phyloP scores from a whole-genome alignment of 192 early-diverging fungal species.

The Entrophospora sp. region DNA sequence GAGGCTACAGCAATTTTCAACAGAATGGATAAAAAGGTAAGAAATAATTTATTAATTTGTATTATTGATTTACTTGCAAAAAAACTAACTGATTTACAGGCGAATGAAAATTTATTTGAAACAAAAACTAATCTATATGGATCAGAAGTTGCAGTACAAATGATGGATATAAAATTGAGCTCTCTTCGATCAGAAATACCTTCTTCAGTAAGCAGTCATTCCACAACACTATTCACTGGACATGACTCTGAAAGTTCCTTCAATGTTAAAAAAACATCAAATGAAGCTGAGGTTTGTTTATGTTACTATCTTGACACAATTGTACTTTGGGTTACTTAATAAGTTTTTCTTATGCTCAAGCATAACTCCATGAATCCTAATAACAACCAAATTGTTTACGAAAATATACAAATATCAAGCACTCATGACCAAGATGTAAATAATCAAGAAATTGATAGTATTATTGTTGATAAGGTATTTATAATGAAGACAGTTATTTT shows the following conservation, averaged over 20 bases:
- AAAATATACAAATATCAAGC: conserved; percentile 7
- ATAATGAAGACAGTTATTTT: not conserved
- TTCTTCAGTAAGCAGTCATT: not conserved
- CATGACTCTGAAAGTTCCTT: not conserved
- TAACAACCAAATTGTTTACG: not conserved
- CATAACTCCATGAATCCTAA: conserved; percentile 6
- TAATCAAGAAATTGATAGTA: not conserved
- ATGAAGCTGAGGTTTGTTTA: not conserved
- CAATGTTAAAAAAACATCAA: not conserved
- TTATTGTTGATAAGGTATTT: conserved; percentile 8
- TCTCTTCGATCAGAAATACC: not conserved
- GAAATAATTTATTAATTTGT: conserved; percentile 7
- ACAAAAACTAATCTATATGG: conserved; percentile 8
- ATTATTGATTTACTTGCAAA: conserved; percentile 3
- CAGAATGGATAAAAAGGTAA: conserved; percentile 10
- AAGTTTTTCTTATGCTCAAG: not conserved
- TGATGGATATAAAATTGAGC: not conserved
- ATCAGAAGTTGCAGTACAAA: conserved; percentile 11
- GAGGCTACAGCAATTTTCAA: not conserved
- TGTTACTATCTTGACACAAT: conserved; percentile 6
- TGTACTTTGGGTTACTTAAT: not conserved
- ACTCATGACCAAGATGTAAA: conserved; percentile 9
- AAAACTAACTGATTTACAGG: conserved; percentile 13
- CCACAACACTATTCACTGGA: not conserved
- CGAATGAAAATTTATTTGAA: not conserved